Base-by-base conservation (phyloP, 1,139 yeast species). In the Suhomyces guaymorum region DNA sequence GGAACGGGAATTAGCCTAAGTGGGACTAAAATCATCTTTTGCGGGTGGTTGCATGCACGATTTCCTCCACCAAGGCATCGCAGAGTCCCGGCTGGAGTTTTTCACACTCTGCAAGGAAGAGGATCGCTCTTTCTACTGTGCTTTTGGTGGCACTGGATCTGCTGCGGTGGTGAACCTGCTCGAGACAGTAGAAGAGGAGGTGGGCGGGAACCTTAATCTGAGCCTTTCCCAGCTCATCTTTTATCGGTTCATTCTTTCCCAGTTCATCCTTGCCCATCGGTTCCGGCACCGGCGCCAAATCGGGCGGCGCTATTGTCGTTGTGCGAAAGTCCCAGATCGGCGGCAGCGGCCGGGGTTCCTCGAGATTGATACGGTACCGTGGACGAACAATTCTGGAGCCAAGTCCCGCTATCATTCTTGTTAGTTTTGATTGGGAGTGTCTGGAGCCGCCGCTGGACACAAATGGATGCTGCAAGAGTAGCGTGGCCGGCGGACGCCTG, bases 31-130 rank as follows among this genome's bases (percentile, higher is more conserved):
- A n/a, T n/a, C n/a, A n/a, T n/a, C n/a, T n/a, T n/a, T n/a, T n/a
- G n/a, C n/a, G n/a, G n/a, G n/a, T n/a, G n/a, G n/a, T n/a, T n/a
- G 19, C 8, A 14, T 25, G 28, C 14, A 12, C 11, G 20, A 25
- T 19, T 14, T 82, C 88, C 54, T 81, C 86, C 21, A 80, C 62
- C n/a, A 82, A 64, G 0, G 84, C 84, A 40, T 78, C 81, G 37
- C 78, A 61, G 22, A 82, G 60, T 0, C 90, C 90, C 0, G 85
- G 82, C 39, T 74, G 76, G n/a, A 59, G 55, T 25, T 51, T 44
- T 49, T 82, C 89, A 36, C 68, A 67, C n/a, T 51, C 52, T 52
- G 46, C 32, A 78, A 57, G n/a, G 50, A 54, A 13, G 57, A 8
- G 50, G 19, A 68, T 61, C 35, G 80, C 51, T 3, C 56, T 44